Conservation (phyloP, 2,329 filamentous ascomycete species). For the Cordyceps fumosorosea region DNA sequence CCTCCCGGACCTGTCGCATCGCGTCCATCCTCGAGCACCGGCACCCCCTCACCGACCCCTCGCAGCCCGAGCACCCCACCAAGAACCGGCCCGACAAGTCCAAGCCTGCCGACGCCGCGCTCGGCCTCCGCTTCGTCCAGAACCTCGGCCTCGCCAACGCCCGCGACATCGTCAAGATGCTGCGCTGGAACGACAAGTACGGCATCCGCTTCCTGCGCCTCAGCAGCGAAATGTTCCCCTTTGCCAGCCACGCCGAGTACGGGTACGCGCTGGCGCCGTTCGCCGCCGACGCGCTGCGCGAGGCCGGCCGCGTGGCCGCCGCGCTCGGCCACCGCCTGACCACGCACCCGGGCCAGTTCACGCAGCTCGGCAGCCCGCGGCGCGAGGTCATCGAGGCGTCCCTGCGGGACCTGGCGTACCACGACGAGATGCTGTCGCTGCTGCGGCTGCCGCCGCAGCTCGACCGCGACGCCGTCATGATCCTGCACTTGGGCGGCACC, state of each 20-base stretch:
- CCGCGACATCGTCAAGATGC: conserved; percentile 74
- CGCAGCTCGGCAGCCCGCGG: conserved; percentile 80
- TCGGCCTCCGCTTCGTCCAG: conserved; percentile 69
- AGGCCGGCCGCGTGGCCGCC: conserved; percentile 69
- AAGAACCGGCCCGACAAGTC: conserved; percentile 80
- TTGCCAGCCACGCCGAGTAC: conserved; percentile 80
- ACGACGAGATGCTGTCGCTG: conserved; percentile 75
- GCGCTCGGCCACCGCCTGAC: conserved; percentile 79
- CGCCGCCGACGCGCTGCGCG: conserved; percentile 67
- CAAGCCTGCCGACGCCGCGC: conserved; percentile 57
- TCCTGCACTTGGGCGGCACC: conserved; percentile 84
- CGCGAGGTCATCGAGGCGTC: conserved; percentile 69
- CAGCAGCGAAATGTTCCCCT: conserved; percentile 95
- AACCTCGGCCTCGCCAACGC: conserved; percentile 75
- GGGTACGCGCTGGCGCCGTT: conserved; percentile 79
- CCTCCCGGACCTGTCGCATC: conserved; percentile 85
- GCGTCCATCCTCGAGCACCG: conserved; percentile 84
- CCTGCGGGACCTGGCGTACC: conserved; percentile 78
- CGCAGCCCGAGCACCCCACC: conserved; percentile 69
- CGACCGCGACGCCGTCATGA: conserved; percentile 85
- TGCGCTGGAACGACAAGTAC: conserved; percentile 88
- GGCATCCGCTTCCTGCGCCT: conserved; percentile 88
- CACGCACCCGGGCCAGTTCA: conserved; percentile 89
- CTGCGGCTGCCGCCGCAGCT: conserved; percentile 71
- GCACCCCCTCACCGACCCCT: conserved; percentile 69